Conservation (phyloP, 441 rosid genomes). For the Macaranga tanarius region DNA sequence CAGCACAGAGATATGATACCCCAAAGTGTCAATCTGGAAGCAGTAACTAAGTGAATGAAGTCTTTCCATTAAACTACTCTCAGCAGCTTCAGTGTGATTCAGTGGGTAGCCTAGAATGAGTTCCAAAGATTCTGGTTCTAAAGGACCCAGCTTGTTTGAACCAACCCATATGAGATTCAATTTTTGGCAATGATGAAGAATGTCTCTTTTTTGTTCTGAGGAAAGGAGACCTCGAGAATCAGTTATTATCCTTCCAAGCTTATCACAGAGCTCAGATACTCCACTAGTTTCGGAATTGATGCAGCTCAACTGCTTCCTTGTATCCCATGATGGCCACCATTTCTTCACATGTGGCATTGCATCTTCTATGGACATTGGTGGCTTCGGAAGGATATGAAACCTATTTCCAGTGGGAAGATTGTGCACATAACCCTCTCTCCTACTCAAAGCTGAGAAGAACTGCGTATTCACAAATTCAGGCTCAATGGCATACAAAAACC, state of each 20-base stretch:
- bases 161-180: slow-evolving; percentile 84
- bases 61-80: slow-evolving; percentile 44
- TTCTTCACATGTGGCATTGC: slow-evolving; percentile 62
- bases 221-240: slow-evolving; percentile 56
- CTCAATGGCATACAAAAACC: slow-evolving; percentile 55
- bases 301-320: slow-evolving; percentile 63
- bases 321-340: slow-evolving; percentile 98
- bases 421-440: slow-evolving; percentile 86
- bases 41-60: slow-evolving; percentile 52
- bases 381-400: slow-evolving; percentile 52
- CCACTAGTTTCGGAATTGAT: slow-evolving; percentile 37
- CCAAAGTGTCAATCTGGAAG: slow-evolving; percentile 83
- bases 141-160: slow-evolving; percentile 44
- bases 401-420: slow-evolving; percentile 72
- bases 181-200: slow-evolving; percentile 54
- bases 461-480: slow-evolving; percentile 74
- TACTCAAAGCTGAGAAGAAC: slow-evolving; percentile 61
- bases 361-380: slow-evolving; percentile 62
- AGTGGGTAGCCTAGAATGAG: slow-evolving; percentile 74
- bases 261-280: slow-evolving; percentile 51
- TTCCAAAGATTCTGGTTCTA: slow-evolving; percentile 68
- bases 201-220: slow-evolving; percentile 52
- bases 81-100: slow-evolving; percentile 56
- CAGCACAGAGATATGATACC: slow-evolving; percentile 77
- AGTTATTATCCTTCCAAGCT: slow-evolving; percentile 45